phyloP scores from a whole-genome alignment of 495 filamentous ascomycete species.

The Tuber borchii region DNA sequence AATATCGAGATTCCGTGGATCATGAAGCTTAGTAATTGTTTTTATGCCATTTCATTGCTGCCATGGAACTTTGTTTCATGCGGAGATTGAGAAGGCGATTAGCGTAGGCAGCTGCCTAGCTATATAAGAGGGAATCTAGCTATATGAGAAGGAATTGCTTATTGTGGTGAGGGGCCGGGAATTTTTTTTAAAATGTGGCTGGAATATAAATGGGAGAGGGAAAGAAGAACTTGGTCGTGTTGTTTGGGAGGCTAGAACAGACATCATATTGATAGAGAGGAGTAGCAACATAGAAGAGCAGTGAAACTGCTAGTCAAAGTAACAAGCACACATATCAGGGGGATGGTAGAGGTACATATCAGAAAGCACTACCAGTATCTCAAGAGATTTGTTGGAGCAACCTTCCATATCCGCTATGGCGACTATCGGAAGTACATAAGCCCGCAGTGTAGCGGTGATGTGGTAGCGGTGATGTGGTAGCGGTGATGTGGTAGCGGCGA shows the following conservation, averaged over 20 bases:
- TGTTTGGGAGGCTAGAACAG: background rate
- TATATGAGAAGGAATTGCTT: too few species aligned
- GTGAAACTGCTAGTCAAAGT: background rate
- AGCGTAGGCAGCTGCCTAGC: background rate
- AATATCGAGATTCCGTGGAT: background rate
- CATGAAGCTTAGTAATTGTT: background rate
- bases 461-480: too few species aligned
- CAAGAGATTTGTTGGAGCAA: background rate
- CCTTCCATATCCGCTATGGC: too few species aligned
- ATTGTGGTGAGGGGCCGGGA: too few species aligned
- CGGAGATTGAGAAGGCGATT: background rate
- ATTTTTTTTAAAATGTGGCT: background rate
- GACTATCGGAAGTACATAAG: too few species aligned
- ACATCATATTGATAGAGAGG: background rate
- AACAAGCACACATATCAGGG: background rate
- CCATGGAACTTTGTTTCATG: background rate
- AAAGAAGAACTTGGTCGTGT: background rate
- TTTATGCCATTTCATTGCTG: background rate
- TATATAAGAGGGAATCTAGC: too few species aligned
- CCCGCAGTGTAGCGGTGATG: too few species aligned
- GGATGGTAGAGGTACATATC: background rate
- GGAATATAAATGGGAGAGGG: background rate
- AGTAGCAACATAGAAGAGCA: background rate
- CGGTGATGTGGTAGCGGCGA: too few species aligned
- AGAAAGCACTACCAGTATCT: background rate